A percentile compares a stretch with the other conserved stretches of the same genome.
Conservation (phyloP, 257 asterid species). For the Vinca minor region DNA sequence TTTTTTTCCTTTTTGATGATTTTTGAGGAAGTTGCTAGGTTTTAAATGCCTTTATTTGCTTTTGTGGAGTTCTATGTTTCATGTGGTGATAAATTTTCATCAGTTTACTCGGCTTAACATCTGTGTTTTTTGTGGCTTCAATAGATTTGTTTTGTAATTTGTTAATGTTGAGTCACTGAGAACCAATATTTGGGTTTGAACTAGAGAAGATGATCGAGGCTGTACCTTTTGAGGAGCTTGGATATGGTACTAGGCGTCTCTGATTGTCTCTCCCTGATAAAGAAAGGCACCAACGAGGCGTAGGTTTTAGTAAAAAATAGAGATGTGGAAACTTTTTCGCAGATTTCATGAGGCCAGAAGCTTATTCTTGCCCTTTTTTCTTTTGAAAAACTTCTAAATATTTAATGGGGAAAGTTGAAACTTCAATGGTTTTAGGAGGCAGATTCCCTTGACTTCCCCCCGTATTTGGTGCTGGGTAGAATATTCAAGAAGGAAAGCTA, state of each 20-base stretch:
- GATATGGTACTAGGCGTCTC: background rate
- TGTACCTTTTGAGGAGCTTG: background rate
- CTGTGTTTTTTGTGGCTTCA: too few relatives aligned
- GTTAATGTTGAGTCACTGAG: background rate
- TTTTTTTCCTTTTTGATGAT: too few relatives aligned
- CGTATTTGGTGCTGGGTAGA: too few relatives aligned
- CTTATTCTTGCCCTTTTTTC: background rate
- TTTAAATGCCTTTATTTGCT: too few relatives aligned
- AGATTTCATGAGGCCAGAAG: background rate
- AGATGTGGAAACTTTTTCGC: background rate
- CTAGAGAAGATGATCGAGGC: background rate
- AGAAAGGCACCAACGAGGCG: background rate
- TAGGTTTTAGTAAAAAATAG: background rate
- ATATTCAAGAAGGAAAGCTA: background rate
- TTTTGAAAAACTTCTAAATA: background rate
- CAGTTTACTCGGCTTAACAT: too few relatives aligned
- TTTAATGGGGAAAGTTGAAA: background rate
- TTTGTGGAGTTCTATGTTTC: too few relatives aligned
- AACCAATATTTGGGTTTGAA: background rate
- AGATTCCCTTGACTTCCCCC: background rate
- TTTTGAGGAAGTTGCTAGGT: background rate
- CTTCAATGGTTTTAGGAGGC: too few relatives aligned
- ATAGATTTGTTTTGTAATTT: background rate
- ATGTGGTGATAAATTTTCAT: too few relatives aligned
- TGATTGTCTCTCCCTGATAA: background rate